Conservation (phyloP, 768 basidiomycete genomes). For the Lepiota brunneoincarnata region DNA sequence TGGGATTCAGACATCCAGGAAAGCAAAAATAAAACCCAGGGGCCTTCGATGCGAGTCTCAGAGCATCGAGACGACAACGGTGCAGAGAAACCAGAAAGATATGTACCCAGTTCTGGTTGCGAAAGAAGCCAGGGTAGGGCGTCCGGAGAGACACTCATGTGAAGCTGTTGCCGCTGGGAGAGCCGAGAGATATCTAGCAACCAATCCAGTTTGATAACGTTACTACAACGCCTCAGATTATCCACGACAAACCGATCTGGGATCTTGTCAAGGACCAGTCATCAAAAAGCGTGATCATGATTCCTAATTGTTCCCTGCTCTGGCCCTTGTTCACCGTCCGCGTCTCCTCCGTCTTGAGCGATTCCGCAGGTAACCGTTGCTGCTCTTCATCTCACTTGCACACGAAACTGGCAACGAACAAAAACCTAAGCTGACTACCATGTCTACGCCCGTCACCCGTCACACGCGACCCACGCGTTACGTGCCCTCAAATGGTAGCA, state of each 20-base stretch:
- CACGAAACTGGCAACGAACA: slow-evolving; percentile 11
- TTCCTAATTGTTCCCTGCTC: slow-evolving; percentile 1
- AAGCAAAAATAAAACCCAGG: slow-evolving; percentile 31
- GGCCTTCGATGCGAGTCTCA: slow-evolving; percentile 39
- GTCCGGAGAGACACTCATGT: slow-evolving; percentile 11
- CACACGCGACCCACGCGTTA: neutral
- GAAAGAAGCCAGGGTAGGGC: slow-evolving; percentile 21
- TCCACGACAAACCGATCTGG: slow-evolving; percentile 6
- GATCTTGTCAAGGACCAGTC: slow-evolving; percentile 6
- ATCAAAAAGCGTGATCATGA: slow-evolving; percentile 9
- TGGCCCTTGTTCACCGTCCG: neutral
- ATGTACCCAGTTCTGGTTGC: slow-evolving; percentile 19
- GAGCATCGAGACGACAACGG: slow-evolving; percentile 33
- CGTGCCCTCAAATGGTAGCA: neutral
- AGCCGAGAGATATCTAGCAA: slow-evolving; percentile 6
- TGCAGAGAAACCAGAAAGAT: slow-evolving; percentile 18
- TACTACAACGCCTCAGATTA: slow-evolving; percentile 3
- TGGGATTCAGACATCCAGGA: slow-evolving; percentile 49
- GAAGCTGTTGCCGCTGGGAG: slow-evolving; percentile 12
- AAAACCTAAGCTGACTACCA: neutral
- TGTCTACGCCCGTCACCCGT: neutral
- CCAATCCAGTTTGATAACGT: slow-evolving; percentile 13
- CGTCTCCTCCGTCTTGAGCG: neutral
- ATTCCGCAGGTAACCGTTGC: slow-evolving; percentile 4
- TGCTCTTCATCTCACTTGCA: neutral